Base-by-base conservation (phyloP, 1,139 yeast species). In the Suhomyces guaymorum region DNA sequence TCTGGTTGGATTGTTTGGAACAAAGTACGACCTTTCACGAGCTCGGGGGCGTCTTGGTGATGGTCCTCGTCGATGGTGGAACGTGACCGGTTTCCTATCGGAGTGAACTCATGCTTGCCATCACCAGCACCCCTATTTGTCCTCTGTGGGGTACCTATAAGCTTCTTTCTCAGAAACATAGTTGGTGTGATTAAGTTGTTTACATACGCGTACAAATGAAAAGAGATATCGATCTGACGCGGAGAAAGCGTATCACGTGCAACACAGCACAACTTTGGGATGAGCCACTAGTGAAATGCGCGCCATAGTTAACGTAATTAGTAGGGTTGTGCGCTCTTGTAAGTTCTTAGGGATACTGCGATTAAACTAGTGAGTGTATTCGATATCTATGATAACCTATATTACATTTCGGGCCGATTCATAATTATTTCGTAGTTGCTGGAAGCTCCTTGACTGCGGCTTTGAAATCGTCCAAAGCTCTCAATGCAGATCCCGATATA, bases 401-500 rank as follows among this genome's bases (percentile, higher is more conserved):
- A 17, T 17, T 17, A 17, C 7, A 17, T 6, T 17, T 6, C 5
- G 8, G 5, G 7, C 7, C 19, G 19, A 8, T 8, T n/a, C 15
- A 22, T 7, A 1, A 8, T 22, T 22, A 22, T 7, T 12, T 22
- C 7, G 19, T 17, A 5, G 11, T 4, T 15, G 10, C 12, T 6
- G 36, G 33, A 14, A 42, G 27, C 15, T 39, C 43, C 11, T 51
- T 42, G 30, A 76, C 67, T 7, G 75, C 75, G 4, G 47, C 48
- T 37, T 80, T 74, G 54, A 89, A 87, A 11, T 54, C 59, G 11
- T 75, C 66, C 31, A 92, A 65, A 0, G 90, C 78, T 29, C 54
- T 41, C 40, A 72, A 59, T 1, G 97, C 96, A 4, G 66, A 52
- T 0, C 96, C 96, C 3, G 78, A 66, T 10, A 54, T 54, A 26